Evolutionary conservation across 2,329 filamentous ascomycete genomes (phyloP), one percentile per base, ranked within the genome.

Genomic region (Aotearoamyces nothofagi): DNA sequence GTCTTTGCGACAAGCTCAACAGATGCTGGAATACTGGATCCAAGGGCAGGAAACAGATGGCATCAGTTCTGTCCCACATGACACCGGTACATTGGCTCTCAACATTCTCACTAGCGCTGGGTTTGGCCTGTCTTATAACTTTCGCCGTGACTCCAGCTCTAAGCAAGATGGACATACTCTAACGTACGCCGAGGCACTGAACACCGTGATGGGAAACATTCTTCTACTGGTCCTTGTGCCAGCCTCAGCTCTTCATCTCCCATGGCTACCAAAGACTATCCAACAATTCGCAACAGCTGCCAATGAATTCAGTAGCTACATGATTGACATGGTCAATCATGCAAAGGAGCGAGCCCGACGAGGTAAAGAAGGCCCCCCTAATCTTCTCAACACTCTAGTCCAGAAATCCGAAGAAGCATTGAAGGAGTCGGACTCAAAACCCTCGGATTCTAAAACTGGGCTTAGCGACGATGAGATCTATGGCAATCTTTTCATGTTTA

Each of bases 401-500:
- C 62, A 33, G 40, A 63, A 5, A 63, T 57, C 43, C 44, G 61
- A 17, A 60, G 63, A 39, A 61, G 50, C 6, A 44, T 47, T 2
- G 59, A 59, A 4, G 60, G 61, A 2, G 58, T 60, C 35, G 57
- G 66, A 34, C 61, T 58, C 0, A 63, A 61, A 1, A 59, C 61
- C 2, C 62, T 58, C 69, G 53, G 69, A 74, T 42, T 53, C 74
- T 4, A 66, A 74, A 51, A 63, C 60, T 10, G 58, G 60, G 9
- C 51, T 78, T n/a, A 60, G 53, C 5, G 66, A 73, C 37, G 60
- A 61, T 4, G 77, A 84, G 32, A 75, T 86, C 34, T 55, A 79
- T 16, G 77, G 78, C 28, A 84, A 84, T 44, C 70, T 77, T 12
- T 77, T 76, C 37, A 58, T 75, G 41, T 69, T 73, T 52, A 60